Evolutionary conservation across 768 basidiomycete genomes (phyloP).

Genomic region (Podaxis carcinomalis): DNA sequence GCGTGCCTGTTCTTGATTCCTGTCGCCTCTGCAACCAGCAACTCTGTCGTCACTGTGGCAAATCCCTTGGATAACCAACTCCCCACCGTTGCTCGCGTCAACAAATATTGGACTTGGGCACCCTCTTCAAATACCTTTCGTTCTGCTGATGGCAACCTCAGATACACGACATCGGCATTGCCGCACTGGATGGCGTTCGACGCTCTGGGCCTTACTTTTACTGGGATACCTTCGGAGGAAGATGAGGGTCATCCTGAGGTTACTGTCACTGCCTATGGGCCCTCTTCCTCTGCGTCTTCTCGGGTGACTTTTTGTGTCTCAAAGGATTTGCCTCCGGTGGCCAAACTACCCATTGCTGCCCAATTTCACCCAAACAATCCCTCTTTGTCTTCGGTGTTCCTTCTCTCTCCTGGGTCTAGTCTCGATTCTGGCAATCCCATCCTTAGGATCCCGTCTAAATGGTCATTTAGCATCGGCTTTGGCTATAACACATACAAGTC

Average conservation of each 20-base stretch:
- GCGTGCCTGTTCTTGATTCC: constrained; percentile 25
- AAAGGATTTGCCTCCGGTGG: constrained; percentile 43
- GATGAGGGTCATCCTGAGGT: constrained; percentile 66
- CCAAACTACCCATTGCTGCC: constrained; percentile 47
- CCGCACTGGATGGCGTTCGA: constrained; percentile 82
- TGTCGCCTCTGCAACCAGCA: constrained; percentile 29
- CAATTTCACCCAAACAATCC: constrained; percentile 61
- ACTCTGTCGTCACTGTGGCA: constrained; percentile 45
- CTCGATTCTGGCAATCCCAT: constrained; percentile 46
- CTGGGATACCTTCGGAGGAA: constrained; percentile 57
- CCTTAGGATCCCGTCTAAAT: constrained; percentile 70
- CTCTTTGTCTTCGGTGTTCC: constrained; percentile 74
- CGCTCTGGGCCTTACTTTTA: constrained; percentile 50
- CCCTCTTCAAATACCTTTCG: constrained; percentile 65
- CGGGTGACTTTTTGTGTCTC: constrained; percentile 56
- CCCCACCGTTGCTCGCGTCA: constrained; percentile 72
- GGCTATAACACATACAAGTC: constrained; percentile 56
- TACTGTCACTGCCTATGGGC: constrained; percentile 59
- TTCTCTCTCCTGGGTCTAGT: constrained; percentile 56
- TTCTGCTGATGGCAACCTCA: constrained; percentile 35
- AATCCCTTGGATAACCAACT: constrained; percentile 69
- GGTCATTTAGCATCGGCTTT: constrained; percentile 92
- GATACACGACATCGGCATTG: constrained; percentile 51
- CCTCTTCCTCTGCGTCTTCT: constrained; percentile 46
- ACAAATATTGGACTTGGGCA: constrained; percentile 63